These are phyloP conservation scores for Tripterygium wilfordii DNA, from an alignment of 177 flowering plant species.

Conservation along the genomic window DNA sequence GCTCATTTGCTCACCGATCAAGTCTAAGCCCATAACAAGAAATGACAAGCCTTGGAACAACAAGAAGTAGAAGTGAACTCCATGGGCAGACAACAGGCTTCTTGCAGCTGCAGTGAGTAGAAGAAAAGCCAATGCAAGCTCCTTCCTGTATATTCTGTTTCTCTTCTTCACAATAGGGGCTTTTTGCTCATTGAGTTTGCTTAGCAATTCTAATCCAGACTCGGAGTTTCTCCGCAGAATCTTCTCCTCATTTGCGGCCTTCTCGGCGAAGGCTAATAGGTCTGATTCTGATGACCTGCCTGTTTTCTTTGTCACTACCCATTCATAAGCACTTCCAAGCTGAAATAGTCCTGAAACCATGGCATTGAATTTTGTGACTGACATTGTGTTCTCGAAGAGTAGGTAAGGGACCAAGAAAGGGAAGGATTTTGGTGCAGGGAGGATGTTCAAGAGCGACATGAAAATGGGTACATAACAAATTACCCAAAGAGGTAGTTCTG, in stretches of 20 bases:
- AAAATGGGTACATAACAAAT: constrained; percentile 68
- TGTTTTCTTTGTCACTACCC: too few species aligned
- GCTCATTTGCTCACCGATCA: constrained; percentile 73
- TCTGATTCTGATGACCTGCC: constrained; percentile 80
- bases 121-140: constrained; percentile 68
- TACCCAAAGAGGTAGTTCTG: constrained; percentile 75
- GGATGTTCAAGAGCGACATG: constrained; percentile 73
- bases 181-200: constrained; percentile 38
- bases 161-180: constrained; percentile 33
- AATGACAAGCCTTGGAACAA: constrained; percentile 78
- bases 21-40: constrained; percentile 66
- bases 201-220: constrained; percentile 38
- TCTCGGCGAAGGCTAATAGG: constrained; percentile 47
- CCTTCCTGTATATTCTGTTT: constrained; percentile 56
- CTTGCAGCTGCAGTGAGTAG: constrained; percentile 75
- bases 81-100: constrained; percentile 74
- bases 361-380: constrained; percentile 83
- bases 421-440: constrained; percentile 70
- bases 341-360: constrained; percentile 84
- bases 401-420: constrained; percentile 84
- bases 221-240: constrained; percentile 51
- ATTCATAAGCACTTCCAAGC: too few species aligned
- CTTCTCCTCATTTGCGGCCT: constrained; percentile 40
- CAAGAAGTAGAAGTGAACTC: too few species aligned
- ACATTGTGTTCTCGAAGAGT: too few species aligned